Evolutionary conservation across 108 stramenopile species (phyloP).

Genomic region (Chaetoceros tenuissimus): DNA sequence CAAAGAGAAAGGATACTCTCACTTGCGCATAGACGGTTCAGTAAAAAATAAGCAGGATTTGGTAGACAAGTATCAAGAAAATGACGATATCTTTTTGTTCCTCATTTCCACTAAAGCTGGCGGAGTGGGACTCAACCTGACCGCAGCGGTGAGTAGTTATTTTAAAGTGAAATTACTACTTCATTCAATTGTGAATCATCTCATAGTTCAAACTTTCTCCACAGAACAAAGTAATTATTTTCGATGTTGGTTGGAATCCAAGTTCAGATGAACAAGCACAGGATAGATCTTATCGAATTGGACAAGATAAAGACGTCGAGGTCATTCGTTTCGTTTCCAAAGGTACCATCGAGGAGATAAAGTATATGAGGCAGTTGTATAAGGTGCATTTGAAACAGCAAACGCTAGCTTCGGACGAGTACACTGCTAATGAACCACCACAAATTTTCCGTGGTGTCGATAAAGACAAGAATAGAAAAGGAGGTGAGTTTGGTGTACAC

Average conservation of each 20-base stretch:
- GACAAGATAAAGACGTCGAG: conserved; percentile 78
- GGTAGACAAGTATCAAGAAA: conserved; percentile 73
- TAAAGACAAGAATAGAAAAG: conserved; percentile 18
- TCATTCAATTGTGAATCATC: too few species aligned
- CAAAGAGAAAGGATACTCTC: conserved; percentile 41
- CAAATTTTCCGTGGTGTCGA: conserved; percentile 31
- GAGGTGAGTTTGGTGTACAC: too few species aligned
- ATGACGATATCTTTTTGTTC: conserved; percentile 54
- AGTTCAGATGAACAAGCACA: conserved; percentile 71
- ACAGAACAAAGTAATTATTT: conserved; percentile 51
- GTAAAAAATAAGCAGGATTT: conserved; percentile 63
- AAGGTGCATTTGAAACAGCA: conserved; percentile 85
- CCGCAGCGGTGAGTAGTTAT: conserved; percentile 54
- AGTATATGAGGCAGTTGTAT: conserved; percentile 90
- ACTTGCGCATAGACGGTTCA: conserved; percentile 83
- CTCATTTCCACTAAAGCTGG: conserved; percentile 87
- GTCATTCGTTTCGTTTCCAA: conserved; percentile 76
- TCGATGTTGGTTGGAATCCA: conserved; percentile 88
- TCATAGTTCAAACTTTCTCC: too few species aligned
- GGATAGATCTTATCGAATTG: conserved; percentile 81
- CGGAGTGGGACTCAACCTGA: conserved; percentile 80
- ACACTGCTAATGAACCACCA: conserved; percentile 1
- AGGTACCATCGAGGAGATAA: conserved; percentile 94
- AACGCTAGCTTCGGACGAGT: conserved; percentile 29
- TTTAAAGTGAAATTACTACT: too few species aligned